Evolutionary conservation across 2,329 filamentous ascomycete species (phyloP), one percentile per base, ranked within the genome.

Genomic region (Acrodontium crateriforme): DNA sequence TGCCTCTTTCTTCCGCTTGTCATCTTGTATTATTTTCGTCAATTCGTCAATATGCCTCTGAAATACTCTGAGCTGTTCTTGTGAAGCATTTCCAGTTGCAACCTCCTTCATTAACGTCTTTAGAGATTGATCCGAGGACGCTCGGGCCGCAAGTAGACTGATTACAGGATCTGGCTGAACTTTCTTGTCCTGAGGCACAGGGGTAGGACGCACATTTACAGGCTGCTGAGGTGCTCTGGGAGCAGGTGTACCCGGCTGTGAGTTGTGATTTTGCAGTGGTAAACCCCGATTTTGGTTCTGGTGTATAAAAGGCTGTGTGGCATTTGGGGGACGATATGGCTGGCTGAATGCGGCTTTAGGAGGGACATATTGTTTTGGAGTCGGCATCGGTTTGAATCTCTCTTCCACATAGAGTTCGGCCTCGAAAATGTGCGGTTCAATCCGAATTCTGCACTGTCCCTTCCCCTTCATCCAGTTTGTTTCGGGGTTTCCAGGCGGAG

Each of bases 81-180:
- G 67, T 9, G 69, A 72, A 1, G 81, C 81, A 40, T 76, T 68
- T 2, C 80, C 80, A 16, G 75, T 73, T 0, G 81, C 81, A 1
- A 89, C 81, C 29, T 80, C 71, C 50, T 82, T 82, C 81, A 89
- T 89, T 0, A 89, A 60, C 18, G 78, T 73, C 32, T 83, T 75
- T 7, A 89, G 59, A 30, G 77, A 66, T 0, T 73, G 67, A 46
- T 89, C 78, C 15, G 70, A 72, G 0, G 77, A 78, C 5, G 81
- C 81, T 38, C 72, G 71, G 42, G 81, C 76, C 0, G 81, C 81
- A 15, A 89, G 59, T 38, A 79, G 73, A 27, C 83, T 75, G 31
- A 89, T 87, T 23, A 89, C 82, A 1, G 80, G 80, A 45, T 87
- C 81, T n/a, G 49, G 46, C 7, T 41, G 43, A 3, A 42, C 32